Percentiles rank a stretch among this genome's conserved stretches.
Conservation (phyloP, 305 asterid species). For the Rubia occidens region DNA sequence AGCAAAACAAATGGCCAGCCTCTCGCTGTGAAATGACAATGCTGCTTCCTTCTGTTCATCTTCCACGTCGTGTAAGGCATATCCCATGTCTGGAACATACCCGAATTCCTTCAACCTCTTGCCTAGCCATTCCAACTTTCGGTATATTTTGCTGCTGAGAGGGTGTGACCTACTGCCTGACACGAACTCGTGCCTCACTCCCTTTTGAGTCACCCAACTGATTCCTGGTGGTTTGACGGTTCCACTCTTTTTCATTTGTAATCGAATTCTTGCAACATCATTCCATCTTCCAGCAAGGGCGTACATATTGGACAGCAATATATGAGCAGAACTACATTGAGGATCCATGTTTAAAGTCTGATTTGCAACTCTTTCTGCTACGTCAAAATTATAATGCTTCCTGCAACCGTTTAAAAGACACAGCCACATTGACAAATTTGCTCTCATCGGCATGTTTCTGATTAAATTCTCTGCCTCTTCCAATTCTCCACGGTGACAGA, state of each 20-base stretch:
- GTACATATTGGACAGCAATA: slow-evolving; percentile 57
- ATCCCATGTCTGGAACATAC: slow-evolving; percentile 32
- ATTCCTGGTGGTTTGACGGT: slow-evolving; percentile 48
- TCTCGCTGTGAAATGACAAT: slow-evolving; percentile 46
- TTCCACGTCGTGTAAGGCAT: slow-evolving; percentile 42
- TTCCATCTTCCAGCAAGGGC: slow-evolving; percentile 59
- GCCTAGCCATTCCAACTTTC: slow-evolving; percentile 36
- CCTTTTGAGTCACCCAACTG: slow-evolving; percentile 56
- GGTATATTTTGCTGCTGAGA: slow-evolving; percentile 25
- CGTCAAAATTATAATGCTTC: slow-evolving; percentile 35
- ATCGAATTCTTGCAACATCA: slow-evolving; percentile 58
- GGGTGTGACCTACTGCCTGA: slow-evolving; percentile 40
- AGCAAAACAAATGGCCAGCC: slow-evolving; percentile 45
- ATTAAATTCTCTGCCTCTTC: slow-evolving; percentile 59
- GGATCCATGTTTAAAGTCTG: slow-evolving; percentile 42
- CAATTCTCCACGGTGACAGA: slow-evolving; percentile 59
- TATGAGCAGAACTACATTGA: slow-evolving; percentile 49
- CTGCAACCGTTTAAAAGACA: slow-evolving; percentile 72
- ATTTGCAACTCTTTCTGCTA: slow-evolving; percentile 58
- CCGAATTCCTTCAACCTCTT: slow-evolving; percentile 36
- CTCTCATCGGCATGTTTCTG: slow-evolving; percentile 46
- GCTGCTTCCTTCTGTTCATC: slow-evolving; percentile 43
- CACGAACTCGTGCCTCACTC: slow-evolving; percentile 32
- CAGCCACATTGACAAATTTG: slow-evolving; percentile 56
- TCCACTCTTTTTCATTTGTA: slow-evolving; percentile 40